Percentiles rank a stretch among this genome's conserved stretches.
These are phyloP conservation scores for Cetraspora pellucida DNA, from an alignment of 192 early-diverging fungal species.

Conservation along the genomic window DNA sequence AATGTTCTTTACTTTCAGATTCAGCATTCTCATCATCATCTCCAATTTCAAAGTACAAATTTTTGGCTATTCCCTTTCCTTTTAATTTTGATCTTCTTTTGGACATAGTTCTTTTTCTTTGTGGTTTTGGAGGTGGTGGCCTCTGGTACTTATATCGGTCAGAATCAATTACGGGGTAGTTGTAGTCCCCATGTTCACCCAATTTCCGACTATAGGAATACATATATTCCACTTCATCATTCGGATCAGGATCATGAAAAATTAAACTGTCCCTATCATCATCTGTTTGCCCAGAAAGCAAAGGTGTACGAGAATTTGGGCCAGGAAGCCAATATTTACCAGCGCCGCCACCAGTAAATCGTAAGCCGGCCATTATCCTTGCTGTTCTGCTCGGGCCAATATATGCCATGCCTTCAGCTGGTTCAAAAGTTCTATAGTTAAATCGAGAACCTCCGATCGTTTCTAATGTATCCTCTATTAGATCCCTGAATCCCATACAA, in stretches of 20 bases:
- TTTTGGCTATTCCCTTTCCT: background rate
- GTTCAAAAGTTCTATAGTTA: constrained; percentile 79
- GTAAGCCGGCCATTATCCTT: constrained; percentile 61
- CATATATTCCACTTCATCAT: constrained; percentile 43
- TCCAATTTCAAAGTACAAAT: background rate
- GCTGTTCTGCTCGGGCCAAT: constrained; percentile 56
- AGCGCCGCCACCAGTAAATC: constrained; percentile 54
- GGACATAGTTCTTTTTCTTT: background rate
- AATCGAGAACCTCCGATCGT: constrained; percentile 78
- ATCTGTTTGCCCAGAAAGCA: constrained; percentile 15
- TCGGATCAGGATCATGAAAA: constrained; percentile 42
- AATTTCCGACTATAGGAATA: constrained; percentile 32
- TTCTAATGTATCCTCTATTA: constrained; percentile 77
- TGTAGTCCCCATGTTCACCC: constrained; percentile 36
- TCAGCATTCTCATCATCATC: constrained; percentile 6
- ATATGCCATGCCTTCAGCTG: constrained; percentile 64
- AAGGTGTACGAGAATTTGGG: constrained; percentile 24
- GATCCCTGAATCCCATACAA: constrained; percentile 80
- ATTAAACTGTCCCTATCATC: constrained; percentile 32
- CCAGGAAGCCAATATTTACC: constrained; percentile 58
- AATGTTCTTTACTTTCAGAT: background rate
- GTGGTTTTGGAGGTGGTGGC: background rate
- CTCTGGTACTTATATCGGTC: background rate
- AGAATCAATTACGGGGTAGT: constrained; percentile 37
- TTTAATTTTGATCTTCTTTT: background rate